A percentile compares a stretch with the other conserved stretches of the same genome.
These are phyloP conservation scores for Trifolium dubium DNA, from an alignment of 306 rosid genomes.

Conservation along the genomic window DNA sequence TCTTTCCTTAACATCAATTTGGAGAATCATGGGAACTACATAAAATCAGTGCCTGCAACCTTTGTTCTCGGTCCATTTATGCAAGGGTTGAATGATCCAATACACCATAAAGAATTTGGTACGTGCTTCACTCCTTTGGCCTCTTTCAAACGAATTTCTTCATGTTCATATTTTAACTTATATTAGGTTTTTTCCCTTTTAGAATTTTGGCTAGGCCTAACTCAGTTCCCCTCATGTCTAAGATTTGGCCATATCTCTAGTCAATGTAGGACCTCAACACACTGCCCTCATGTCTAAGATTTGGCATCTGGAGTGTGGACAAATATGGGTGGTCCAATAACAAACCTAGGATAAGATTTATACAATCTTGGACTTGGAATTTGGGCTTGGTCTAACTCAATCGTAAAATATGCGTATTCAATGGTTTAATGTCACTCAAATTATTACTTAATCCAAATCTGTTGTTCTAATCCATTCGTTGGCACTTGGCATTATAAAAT, in stretches of 20 bases:
- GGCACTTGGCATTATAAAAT: conserved; percentile 11
- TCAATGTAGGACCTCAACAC: conserved; percentile 18
- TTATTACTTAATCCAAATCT: conserved; percentile 21
- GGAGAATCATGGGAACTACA: conserved; percentile 61
- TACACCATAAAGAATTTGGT: conserved; percentile 95
- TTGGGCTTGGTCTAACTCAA: neutral
- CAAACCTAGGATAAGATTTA: neutral
- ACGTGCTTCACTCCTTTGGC: conserved; percentile 40
- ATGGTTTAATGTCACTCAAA: conserved; percentile 15
- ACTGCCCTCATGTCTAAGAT: neutral
- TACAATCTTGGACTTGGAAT: neutral
- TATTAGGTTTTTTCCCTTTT: conserved; percentile 3
- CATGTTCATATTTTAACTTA: conserved; percentile 33
- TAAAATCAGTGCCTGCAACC: conserved; percentile 67
- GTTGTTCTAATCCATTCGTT: conserved; percentile 1
- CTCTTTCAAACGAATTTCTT: conserved; percentile 34
- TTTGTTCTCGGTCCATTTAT: conserved; percentile 87
- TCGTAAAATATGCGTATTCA: conserved; percentile 14
- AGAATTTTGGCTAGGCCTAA: neutral
- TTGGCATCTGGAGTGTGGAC: neutral
- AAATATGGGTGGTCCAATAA: neutral
- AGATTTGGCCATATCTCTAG: neutral
- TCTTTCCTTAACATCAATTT: conserved; percentile 78
- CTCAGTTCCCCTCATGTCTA: neutral
- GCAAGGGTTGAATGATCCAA: conserved; percentile 85